Base-by-base conservation (phyloP, 1,284 basidiomycete genomes). In the Sporisorium reilianum region DNA sequence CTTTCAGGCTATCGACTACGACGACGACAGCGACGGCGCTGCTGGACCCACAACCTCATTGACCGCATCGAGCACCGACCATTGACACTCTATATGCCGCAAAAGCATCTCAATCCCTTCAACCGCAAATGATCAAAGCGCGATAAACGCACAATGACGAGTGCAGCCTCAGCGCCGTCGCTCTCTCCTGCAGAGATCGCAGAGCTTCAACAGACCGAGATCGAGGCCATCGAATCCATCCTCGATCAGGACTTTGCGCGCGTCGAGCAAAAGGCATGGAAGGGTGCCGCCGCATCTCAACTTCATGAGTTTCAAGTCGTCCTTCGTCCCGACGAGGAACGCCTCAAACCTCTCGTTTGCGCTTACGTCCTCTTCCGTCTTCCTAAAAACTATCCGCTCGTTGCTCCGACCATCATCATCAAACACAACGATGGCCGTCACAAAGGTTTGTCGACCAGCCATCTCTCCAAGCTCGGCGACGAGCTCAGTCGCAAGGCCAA, bases 211-310 rank as follows among this genome's bases (percentile, higher is more conserved):
- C 64, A 58, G 28, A 78, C 75, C 22, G 82, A 84, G 45, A 64
- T 81, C 40, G 81, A 83, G 46, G 82, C 75, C 3, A 73, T 84
- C 48, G 46, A 64, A 26, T 73, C 75, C 32, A 84, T 84, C 25
- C 70, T 84, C 40, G 78, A 77, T 18, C 53, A 67, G 12, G 82
- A 84, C 64, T 80, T 81, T 23, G 20, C 40, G 2, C 62, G 64
- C 8, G 56, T 80, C 40, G 58, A 67, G 54, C 64, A 71, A 25
- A 78, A 69, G 36, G 76, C 78, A 11, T 79, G 76, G 77, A 75
- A 78, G 25, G 61, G 64, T 7, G 68, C 79, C 12, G 40, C 67
- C 2, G 23, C 66, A 0, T 44, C 80, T 3, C 67, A 78, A 22
- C 68, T 73, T 4, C 70, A 78, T 38, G 72, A 76, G 20, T 80